Conservation (phyloP, 305 asterid species). For the Fraxinus ornus region DNA sequence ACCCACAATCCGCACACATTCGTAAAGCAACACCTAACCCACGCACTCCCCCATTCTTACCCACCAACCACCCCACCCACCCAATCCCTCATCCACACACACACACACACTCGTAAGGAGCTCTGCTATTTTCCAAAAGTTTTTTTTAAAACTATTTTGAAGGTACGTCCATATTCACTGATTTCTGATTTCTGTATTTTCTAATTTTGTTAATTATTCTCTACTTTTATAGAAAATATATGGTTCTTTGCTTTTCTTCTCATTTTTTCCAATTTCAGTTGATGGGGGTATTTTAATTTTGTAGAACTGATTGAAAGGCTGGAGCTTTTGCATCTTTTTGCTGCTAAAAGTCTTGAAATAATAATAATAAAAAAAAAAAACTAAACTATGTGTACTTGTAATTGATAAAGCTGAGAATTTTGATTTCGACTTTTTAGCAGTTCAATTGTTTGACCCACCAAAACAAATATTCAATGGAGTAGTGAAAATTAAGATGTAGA, state of each 20-base stretch:
- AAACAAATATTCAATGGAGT: slow-evolving; percentile 2
- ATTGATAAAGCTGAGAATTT: background rate
- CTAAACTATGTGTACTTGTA: background rate
- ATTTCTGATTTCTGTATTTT: background rate
- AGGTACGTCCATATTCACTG: slow-evolving; percentile 26
- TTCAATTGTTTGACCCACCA: background rate
- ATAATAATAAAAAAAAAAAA: background rate
- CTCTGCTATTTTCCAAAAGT: slow-evolving; percentile 20
- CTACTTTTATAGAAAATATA: background rate
- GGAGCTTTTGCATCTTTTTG: slow-evolving; percentile 10
- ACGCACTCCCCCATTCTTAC: background rate
- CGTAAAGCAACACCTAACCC: background rate
- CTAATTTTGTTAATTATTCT: background rate
- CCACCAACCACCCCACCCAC: too few relatives aligned
- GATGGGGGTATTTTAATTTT: slow-evolving; percentile 12
- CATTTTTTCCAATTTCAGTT: slow-evolving; percentile 8
- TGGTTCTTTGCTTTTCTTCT: slow-evolving; percentile 8
- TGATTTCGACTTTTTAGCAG: background rate
- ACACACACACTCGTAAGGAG: slow-evolving; percentile 11
- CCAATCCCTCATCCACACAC: background rate
- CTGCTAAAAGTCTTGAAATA: background rate
- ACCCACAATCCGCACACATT: background rate
- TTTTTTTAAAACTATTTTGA: slow-evolving; percentile 24
- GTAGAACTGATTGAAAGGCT: background rate
- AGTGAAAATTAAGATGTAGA: background rate